phyloP scores from a whole-genome alignment of 805 yeast genomes.

The Clavispora fructus region DNA sequence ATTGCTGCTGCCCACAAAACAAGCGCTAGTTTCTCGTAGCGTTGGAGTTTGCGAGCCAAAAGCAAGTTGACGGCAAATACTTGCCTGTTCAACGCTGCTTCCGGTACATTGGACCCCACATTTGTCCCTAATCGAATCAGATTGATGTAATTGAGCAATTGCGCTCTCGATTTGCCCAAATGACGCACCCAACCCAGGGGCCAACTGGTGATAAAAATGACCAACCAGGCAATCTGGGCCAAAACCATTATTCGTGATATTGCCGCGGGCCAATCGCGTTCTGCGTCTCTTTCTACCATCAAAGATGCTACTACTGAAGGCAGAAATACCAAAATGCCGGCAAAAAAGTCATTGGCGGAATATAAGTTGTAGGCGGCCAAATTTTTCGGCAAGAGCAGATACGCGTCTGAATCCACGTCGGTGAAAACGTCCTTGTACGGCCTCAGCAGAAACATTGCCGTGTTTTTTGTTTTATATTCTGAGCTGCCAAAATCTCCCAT shows the following conservation, averaged over 20 bases:
- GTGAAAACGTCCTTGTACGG: neutral
- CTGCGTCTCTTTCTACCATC: neutral
- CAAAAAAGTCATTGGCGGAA: neutral
- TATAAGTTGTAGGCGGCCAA: neutral
- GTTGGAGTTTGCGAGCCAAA: constrained; percentile 7
- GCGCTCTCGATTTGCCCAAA: constrained; percentile 4
- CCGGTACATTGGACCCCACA: neutral
- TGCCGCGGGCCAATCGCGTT: neutral
- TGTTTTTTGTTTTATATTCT: neutral
- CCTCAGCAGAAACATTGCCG: neutral
- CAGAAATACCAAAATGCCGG: neutral
- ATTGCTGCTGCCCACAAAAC: constrained; percentile 23
- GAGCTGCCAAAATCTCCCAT: neutral
- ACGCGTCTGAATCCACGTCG: neutral
- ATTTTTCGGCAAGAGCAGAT: neutral
- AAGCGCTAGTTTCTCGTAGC: constrained; percentile 19
- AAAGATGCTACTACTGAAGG: neutral
- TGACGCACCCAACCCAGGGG: constrained; percentile 1
- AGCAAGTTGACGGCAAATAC: constrained; percentile 1
- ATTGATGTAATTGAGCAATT: constrained; percentile 13
- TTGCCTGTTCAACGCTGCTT: neutral
- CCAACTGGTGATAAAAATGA: constrained; percentile 17
- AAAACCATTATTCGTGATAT: neutral
- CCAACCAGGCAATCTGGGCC: neutral
- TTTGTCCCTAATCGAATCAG: constrained; percentile 2